Conservation (phyloP, 257 asterid genomes). For the Phtheirospermum japonicum region DNA sequence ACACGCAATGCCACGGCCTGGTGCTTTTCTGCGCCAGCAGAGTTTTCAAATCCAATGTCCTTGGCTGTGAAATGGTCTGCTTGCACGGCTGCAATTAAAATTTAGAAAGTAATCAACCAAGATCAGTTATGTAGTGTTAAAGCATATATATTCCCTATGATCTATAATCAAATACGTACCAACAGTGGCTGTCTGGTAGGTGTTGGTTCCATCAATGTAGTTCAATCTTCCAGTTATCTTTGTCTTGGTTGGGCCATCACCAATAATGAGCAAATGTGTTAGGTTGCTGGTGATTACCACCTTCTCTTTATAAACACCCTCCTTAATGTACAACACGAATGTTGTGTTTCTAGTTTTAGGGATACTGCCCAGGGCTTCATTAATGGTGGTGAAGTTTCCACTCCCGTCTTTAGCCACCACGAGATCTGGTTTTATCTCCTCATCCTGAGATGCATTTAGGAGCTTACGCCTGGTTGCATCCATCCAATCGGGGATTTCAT, state of each 20-base stretch:
- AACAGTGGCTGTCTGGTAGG: conserved; percentile 63
- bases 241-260: conserved; percentile 81
- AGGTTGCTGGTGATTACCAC: conserved; percentile 38
- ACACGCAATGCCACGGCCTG: conserved; percentile 88
- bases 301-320: conserved; percentile 59
- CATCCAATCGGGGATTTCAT: conserved; percentile 40
- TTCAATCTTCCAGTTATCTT: conserved; percentile 64
- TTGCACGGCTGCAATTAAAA: conserved; percentile 43
- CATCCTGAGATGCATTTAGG: conserved; percentile 12
- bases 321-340: conserved; percentile 48
- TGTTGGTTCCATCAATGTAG: conserved; percentile 53
- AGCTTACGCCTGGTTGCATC: conserved; percentile 37
- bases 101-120: neutral
- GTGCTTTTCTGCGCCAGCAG: conserved; percentile 73
- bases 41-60: conserved; percentile 77
- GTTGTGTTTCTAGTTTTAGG: conserved; percentile 39
- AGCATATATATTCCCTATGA: too few relatives aligned
- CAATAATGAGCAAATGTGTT: conserved; percentile 42
- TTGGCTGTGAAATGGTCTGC: conserved; percentile 69
- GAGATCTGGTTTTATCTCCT: conserved; percentile 36
- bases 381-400: conserved; percentile 46
- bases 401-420: conserved; percentile 71
- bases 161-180: conserved; percentile 34
- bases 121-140: too few relatives aligned
- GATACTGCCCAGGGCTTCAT: conserved; percentile 40